Conservation (phyloP, 495 filamentous ascomycete species). For the Penicillium atrosanguineum region DNA sequence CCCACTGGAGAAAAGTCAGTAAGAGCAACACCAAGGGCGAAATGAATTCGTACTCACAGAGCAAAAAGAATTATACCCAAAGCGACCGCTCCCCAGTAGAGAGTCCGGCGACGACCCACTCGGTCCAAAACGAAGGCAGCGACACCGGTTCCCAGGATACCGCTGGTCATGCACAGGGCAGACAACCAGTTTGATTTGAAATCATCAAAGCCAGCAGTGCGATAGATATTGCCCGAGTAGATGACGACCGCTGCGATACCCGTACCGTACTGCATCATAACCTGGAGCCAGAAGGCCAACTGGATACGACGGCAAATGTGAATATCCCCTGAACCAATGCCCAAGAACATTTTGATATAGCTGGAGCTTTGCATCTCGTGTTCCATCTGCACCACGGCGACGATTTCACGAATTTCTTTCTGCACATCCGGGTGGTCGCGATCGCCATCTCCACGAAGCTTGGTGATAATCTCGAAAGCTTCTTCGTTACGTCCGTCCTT, state of each 20-base stretch:
- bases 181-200: slow-evolving; percentile 39
- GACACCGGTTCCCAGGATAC: slow-evolving; percentile 46
- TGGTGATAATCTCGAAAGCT: slow-evolving; percentile 48
- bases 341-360: slow-evolving; percentile 30
- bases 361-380: slow-evolving; percentile 8
- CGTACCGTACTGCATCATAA: slow-evolving; percentile 28
- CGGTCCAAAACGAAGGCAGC: slow-evolving; percentile 58
- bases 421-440: slow-evolving; percentile 17
- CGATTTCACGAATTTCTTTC: slow-evolving; percentile 29
- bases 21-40: slow-evolving; percentile 2
- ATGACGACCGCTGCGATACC: slow-evolving; percentile 30
- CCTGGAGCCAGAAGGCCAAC: slow-evolving; percentile 31
- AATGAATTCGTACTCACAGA: slow-evolving; percentile 9
- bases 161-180: slow-evolving; percentile 54
- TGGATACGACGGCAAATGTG: slow-evolving; percentile 31
- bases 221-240: slow-evolving; percentile 16
- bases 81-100: slow-evolving; percentile 54
- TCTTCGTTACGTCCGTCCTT: slow-evolving; percentile 38
- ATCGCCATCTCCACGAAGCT: slow-evolving; percentile 42
- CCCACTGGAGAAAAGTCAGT: slow-evolving; percentile 24
- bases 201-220: slow-evolving; percentile 18
- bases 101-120: slow-evolving; percentile 57
- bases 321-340: slow-evolving; percentile 23
- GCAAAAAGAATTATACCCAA: slow-evolving; percentile 11
- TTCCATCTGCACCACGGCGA: slow-evolving; percentile 20